Evolutionary conservation across 2,329 filamentous ascomycete genomes (phyloP).

Genomic region (Colletotrichum sp.): DNA sequence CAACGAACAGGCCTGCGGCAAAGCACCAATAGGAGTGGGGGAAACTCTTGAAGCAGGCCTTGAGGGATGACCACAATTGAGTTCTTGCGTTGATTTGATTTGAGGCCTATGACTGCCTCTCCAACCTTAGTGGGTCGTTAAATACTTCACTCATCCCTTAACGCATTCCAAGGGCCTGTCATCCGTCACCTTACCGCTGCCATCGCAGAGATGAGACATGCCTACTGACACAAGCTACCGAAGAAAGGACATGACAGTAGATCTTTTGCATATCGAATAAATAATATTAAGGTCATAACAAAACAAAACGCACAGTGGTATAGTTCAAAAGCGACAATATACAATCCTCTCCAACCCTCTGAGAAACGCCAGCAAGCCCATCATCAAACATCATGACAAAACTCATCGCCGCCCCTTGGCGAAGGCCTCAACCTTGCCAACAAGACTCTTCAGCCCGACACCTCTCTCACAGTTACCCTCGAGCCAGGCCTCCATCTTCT

Average conservation of each 20-base stretch:
- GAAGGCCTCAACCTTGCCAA: conserved; percentile 67
- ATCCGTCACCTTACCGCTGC: too few species aligned
- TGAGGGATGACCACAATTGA: not conserved
- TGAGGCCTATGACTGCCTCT: too few species aligned
- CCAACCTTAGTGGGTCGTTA: too few species aligned
- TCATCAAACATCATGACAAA: not conserved
- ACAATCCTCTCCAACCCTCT: not conserved
- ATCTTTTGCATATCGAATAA: not conserved
- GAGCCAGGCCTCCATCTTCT: conserved; percentile 85
- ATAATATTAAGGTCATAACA: not conserved
- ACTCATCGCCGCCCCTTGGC: conserved; percentile 38
- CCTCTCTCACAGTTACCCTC: conserved; percentile 84
- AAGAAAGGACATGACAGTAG: too few species aligned
- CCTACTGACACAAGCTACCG: too few species aligned
- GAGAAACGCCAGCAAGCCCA: not conserved
- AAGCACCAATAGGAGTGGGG: not conserved
- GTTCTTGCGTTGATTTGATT: too few species aligned
- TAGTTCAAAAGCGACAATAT: not conserved
- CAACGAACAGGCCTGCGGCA: not conserved
- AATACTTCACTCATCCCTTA: not conserved
- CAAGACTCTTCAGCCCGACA: conserved; percentile 70
- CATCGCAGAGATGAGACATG: too few species aligned
- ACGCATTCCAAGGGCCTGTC: rapidly evolving
- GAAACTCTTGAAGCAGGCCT: not conserved
- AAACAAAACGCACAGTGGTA: conserved; percentile 13